Base-by-base conservation (phyloP, 805 yeast species). In the Saccharomycopsis sp. region DNA sequence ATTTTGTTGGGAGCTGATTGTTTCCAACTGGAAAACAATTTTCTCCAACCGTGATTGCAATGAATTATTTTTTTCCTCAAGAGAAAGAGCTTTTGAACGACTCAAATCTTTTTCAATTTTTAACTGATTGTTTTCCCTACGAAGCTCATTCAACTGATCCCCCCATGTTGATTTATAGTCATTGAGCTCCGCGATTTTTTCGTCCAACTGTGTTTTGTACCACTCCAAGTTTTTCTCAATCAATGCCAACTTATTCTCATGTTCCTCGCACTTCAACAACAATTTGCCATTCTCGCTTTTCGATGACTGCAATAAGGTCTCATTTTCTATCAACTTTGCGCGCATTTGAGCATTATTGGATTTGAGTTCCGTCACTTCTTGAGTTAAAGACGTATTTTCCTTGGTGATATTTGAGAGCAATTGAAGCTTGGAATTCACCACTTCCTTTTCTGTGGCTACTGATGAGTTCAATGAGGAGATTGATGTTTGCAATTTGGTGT, bases 21-120 rank as follows among this genome's bases (percentile, higher is more conserved):
- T 60, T 48, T 71, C 72, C 19, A 75, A 56, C 41, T 71, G 64
- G 1, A 63, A 49, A 20, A 71, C 54, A 4, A 73, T 52, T 36
- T 63, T 57, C 45, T 77, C 69, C 48, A 69, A 54, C 35, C 59
- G 59, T 5, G 57, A 44, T 1, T 68, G 56, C 4, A 64, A 50
- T 2, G 65, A 64, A 3, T 60, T 4, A 10, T 34, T 32, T 15
- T 34, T 37, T 9, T 39, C 35, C 20, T 36, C n/a, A n/a, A n/a
- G n/a, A n/a, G n/a, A n/a, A n/a, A n/a, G 46, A 3, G 30, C 15
- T 10, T 22, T 25, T 10, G 31, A 30, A 13, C n/a, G n/a, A n/a
- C n/a, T n/a, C n/a, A 20, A 18, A 2, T 29, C 22, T 15, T 34
- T 37, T n/a, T 39, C 38, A 8, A 9, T 23, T n/a, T 36, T 25